A percentile compares a stretch with the other conserved stretches of the same genome.
phyloP scores from a whole-genome alignment of 371 early-diverging fungal genomes.

The Mucor mucedo region DNA sequence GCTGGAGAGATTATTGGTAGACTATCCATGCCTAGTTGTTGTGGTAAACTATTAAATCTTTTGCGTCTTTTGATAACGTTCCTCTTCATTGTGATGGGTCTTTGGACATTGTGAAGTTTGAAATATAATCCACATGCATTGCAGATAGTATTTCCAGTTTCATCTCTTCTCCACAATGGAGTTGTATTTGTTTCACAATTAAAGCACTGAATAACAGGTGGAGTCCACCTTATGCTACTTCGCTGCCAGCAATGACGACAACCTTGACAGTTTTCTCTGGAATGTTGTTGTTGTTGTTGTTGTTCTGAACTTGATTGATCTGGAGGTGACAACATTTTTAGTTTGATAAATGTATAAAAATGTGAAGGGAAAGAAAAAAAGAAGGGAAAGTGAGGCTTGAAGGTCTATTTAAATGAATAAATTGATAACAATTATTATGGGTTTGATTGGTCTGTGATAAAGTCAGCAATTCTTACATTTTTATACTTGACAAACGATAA shows the following conservation, averaged over 20 bases:
- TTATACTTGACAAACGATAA: neutral
- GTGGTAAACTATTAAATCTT: conserved; percentile 47
- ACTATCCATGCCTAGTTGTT: conserved; percentile 2
- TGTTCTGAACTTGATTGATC: neutral
- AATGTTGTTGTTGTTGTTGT: conserved; percentile 1
- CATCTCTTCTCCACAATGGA: conserved; percentile 89
- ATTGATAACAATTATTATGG: too few relatives aligned
- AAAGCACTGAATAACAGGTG: conserved; percentile 56
- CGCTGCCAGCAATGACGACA: conserved; percentile 26
- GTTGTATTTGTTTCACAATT: conserved; percentile 86
- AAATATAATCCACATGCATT: conserved; percentile 90
- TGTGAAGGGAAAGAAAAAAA: neutral
- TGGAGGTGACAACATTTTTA: neutral
- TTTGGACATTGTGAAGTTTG: conserved; percentile 77
- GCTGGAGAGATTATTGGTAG: conserved; percentile 4
- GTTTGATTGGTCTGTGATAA: neutral
- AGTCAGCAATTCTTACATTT: neutral
- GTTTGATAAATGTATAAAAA: neutral
- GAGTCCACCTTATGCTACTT: conserved; percentile 15
- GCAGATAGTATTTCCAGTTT: conserved; percentile 77
- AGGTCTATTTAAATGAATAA: neutral
- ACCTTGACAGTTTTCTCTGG: conserved; percentile 17
- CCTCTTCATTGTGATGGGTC: conserved; percentile 80
- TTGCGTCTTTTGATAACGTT: conserved; percentile 84
- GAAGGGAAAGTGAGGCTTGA: neutral